Evolutionary conservation across 2,329 filamentous ascomycete genomes (phyloP).

Genomic region (Fusarium xyrophilum): DNA sequence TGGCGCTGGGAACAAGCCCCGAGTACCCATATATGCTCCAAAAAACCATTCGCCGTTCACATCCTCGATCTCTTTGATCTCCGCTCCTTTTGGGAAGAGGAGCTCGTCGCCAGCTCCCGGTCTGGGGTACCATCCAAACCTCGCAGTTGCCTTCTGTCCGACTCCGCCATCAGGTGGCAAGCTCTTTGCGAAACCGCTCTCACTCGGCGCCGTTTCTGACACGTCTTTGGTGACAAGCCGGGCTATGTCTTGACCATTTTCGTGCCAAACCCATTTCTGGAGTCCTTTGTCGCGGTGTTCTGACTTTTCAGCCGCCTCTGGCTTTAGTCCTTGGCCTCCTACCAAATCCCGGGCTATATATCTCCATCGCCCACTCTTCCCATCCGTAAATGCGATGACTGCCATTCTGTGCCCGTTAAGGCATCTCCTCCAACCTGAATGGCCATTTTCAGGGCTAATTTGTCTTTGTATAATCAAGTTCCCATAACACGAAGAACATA

Average conservation of each 20-base stretch:
- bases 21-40: conserved; percentile 81
- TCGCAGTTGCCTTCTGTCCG: conserved; percentile 68
- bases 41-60: conserved; percentile 92
- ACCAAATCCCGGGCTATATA: conserved; percentile 75
- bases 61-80: conserved; percentile 83
- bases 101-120: conserved; percentile 74
- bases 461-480: conserved; percentile 67
- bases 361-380: conserved; percentile 70
- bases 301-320: conserved; percentile 56
- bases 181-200: conserved; percentile 39
- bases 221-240: conserved; percentile 62
- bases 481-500: conserved; percentile 81
- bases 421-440: conserved; percentile 84
- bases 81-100: conserved; percentile 81
- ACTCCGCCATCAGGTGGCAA: conserved; percentile 81
- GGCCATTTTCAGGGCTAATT: conserved; percentile 77
- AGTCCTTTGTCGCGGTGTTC: conserved; percentile 47
- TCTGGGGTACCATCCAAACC: conserved; percentile 81
- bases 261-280: conserved; percentile 62
- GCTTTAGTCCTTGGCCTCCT: conserved; percentile 74
- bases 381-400: conserved; percentile 76
- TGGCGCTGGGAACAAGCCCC: conserved; percentile 80
- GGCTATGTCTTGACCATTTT: conserved; percentile 49
- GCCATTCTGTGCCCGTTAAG: conserved; percentile 83
- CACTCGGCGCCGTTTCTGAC: conserved; percentile 51